Percentiles rank a stretch among this genome's conserved stretches.
phyloP scores from a whole-genome alignment of 331 rosid species.

The Quercus lobata region DNA sequence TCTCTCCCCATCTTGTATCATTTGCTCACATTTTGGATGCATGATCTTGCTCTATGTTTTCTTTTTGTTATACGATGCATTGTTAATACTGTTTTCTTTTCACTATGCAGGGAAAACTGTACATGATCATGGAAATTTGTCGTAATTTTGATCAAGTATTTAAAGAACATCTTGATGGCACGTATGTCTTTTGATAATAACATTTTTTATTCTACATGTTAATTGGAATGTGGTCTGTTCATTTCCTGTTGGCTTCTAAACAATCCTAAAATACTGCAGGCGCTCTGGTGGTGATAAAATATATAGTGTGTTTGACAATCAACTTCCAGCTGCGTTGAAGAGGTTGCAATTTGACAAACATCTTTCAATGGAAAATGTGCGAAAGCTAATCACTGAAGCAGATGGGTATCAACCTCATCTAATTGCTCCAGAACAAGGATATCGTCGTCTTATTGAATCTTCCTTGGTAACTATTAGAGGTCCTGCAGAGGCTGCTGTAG shows the following conservation, averaged over 20 bases:
- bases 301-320: conserved; percentile 42
- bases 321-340: conserved; percentile 51
- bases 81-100: not conserved
- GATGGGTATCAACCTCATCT: conserved; percentile 59
- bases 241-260: conserved; percentile 4
- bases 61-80: not conserved
- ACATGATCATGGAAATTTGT: conserved; percentile 49
- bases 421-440: conserved; percentile 55
- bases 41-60: not conserved
- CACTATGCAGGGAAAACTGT: conserved; percentile 36
- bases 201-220: not conserved
- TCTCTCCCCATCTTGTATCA: not conserved
- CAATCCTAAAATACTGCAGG: conserved; percentile 16
- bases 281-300: conserved; percentile 53
- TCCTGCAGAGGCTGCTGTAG: conserved; percentile 55
- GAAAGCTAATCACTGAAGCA: conserved; percentile 50
- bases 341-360: conserved; percentile 41
- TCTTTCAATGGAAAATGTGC: conserved; percentile 41
- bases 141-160: conserved; percentile 50
- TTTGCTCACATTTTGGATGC: not conserved
- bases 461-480: conserved; percentile 38
- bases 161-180: conserved; percentile 52
- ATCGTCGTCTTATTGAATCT: conserved; percentile 48
- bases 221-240: not conserved
- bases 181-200: conserved; percentile 12